Evolutionary conservation across 2,329 filamentous ascomycete species (phyloP).

Genomic region (Cladosporium sphaerospermum): DNA sequence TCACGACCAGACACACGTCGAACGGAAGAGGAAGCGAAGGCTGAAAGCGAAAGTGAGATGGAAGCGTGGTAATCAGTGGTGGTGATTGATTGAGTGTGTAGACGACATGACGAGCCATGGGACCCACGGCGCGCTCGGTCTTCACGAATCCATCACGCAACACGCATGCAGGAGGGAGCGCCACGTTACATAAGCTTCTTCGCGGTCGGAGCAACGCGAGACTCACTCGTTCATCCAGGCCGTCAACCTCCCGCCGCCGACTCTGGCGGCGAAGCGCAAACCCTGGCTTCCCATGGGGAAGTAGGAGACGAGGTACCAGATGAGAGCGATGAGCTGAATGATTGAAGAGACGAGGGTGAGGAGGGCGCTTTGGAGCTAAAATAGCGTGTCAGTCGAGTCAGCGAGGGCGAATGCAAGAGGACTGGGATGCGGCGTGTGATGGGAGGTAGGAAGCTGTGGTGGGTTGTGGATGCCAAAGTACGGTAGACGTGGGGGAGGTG

Average conservation of each 20-base stretch:
- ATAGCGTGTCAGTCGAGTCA: constrained; percentile 10
- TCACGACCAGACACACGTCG: too few species aligned
- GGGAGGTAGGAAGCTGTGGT: neutral
- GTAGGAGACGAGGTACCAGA: constrained; percentile 96
- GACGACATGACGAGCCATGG: too few species aligned
- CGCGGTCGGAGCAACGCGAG: too few species aligned
- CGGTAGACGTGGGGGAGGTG: constrained; percentile 6
- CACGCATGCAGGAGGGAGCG: too few species aligned
- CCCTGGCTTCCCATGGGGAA: constrained; percentile 95
- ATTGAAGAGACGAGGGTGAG: constrained; percentile 81
- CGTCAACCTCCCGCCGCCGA: constrained; percentile 76
- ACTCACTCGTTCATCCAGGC: constrained; percentile 76
- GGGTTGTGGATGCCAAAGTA: neutral
- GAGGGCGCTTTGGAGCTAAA: constrained; percentile 72
- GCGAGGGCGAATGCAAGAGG: constrained; percentile 1
- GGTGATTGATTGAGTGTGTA: too few species aligned
- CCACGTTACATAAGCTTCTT: too few species aligned
- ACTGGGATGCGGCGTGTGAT: neutral
- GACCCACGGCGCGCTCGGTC: too few species aligned
- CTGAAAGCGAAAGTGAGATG: too few species aligned
- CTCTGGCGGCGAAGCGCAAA: constrained; percentile 75
- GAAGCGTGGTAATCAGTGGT: too few species aligned
- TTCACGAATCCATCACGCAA: too few species aligned
- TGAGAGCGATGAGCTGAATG: constrained; percentile 71
- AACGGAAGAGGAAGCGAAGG: too few species aligned